These are phyloP conservation scores for Boletus rubescentipes DNA, from an alignment of 768 basidiomycete species.

Conservation along the genomic window DNA sequence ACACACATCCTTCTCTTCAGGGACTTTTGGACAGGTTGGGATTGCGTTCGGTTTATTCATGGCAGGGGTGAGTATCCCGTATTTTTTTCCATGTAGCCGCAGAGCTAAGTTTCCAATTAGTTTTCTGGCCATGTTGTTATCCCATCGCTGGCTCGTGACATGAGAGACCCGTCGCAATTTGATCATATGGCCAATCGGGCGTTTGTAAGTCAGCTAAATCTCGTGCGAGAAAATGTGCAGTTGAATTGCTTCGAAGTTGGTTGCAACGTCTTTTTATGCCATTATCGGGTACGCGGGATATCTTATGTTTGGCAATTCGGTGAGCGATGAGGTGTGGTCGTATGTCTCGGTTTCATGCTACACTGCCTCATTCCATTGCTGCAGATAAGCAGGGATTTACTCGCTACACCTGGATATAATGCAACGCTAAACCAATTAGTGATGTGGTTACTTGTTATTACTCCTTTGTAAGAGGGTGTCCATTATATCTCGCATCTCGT, in stretches of 20 bases:
- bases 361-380: not conserved
- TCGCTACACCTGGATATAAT: constrained; percentile 72
- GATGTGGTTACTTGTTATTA: constrained; percentile 84
- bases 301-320: constrained; percentile 82
- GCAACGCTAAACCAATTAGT: constrained; percentile 66
- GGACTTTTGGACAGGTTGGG: constrained; percentile 58
- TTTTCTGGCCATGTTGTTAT: constrained; percentile 93
- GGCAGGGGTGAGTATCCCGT: constrained; percentile 64
- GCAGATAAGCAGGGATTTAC: constrained; percentile 81
- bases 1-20: constrained; percentile 59
- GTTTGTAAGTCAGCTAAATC: constrained; percentile 56
- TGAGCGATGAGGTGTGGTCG: constrained; percentile 72
- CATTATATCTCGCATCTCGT: not conserved
- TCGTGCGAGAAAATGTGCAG: not conserved
- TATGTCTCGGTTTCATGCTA: not conserved
- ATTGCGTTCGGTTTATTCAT: constrained; percentile 88
- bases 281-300: constrained; percentile 82
- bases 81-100: not conserved
- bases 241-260: constrained; percentile 38
- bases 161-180: constrained; percentile 80
- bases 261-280: constrained; percentile 62
- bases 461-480: constrained; percentile 55
- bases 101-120: constrained; percentile 32
- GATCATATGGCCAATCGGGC: constrained; percentile 82
- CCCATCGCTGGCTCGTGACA: constrained; percentile 86